A percentile compares a stretch with the other conserved stretches of the same genome.
Evolutionary conservation across 2,329 filamentous ascomycete species (phyloP).

Genomic region (Coleophoma crateriformis): DNA sequence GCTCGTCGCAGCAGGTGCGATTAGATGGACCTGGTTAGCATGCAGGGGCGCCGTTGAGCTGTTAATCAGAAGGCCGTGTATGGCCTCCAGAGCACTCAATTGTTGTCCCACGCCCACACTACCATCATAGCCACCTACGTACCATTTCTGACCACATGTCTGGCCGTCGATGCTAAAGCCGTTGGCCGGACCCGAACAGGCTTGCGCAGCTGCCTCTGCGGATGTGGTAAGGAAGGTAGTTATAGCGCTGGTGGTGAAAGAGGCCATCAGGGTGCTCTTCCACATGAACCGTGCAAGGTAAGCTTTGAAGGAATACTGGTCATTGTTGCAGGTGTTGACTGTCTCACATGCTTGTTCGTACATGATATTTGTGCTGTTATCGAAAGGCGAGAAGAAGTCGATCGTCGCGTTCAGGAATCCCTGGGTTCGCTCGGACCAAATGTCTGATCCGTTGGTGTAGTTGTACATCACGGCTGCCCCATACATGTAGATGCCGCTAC

Average conservation of each 20-base stretch:
- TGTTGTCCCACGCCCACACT: constrained; percentile 53
- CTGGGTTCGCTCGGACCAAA: constrained; percentile 48
- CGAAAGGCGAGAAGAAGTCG: constrained; percentile 47
- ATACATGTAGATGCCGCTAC: constrained; percentile 59
- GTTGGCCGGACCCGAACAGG: constrained; percentile 42
- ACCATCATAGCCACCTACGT: constrained; percentile 49
- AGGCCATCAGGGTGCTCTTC: constrained; percentile 49
- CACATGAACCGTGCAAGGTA: constrained; percentile 62
- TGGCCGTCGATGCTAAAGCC: constrained; percentile 36
- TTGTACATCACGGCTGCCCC: constrained; percentile 61
- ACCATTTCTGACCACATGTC: constrained; percentile 57
- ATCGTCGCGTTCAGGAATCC: constrained; percentile 44
- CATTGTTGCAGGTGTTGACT: constrained; percentile 48
- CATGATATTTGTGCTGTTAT: constrained; percentile 54
- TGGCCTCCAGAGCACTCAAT: constrained; percentile 58
- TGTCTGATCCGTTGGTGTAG: constrained; percentile 40
- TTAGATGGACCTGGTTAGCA: constrained; percentile 12
- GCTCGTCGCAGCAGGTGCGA: constrained; percentile 1
- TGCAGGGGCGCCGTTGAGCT: constrained; percentile 34
- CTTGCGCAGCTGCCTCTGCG: constrained; percentile 47
- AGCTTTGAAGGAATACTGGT: constrained; percentile 65
- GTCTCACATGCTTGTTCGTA: constrained; percentile 62
- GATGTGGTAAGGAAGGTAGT: constrained; percentile 42
- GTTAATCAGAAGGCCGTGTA: constrained; percentile 51
- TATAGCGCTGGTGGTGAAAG: constrained; percentile 44